Conservation (phyloP, 305 asterid species). For the Ajuga reptans region DNA sequence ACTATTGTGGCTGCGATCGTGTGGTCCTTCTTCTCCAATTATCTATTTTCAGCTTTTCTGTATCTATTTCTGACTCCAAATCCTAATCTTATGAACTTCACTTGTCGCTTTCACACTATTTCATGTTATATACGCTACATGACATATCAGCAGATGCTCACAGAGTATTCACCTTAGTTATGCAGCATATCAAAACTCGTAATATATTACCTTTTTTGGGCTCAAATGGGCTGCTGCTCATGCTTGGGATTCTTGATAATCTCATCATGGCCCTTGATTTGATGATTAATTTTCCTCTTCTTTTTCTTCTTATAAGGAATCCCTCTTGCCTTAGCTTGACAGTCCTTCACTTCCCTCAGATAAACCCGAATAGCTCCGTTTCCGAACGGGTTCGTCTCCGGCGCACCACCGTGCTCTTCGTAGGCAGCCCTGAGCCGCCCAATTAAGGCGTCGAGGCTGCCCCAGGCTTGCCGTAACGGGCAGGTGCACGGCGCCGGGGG, state of each 20-base stretch:
- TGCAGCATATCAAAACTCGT: no score
- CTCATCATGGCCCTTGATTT: slow-evolving; percentile 22
- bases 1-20: slow-evolving; percentile 27
- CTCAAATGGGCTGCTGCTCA: slow-evolving; percentile 23
- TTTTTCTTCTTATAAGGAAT: slow-evolving; percentile 79
- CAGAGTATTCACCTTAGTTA: no score
- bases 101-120: slow-evolving; percentile 19
- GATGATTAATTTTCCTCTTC: slow-evolving; percentile 41
- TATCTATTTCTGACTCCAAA: not conserved
- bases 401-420: slow-evolving; percentile 78
- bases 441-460: slow-evolving; percentile 77
- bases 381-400: slow-evolving; percentile 64
- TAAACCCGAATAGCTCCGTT: slow-evolving; percentile 65
- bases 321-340: slow-evolving; percentile 81
- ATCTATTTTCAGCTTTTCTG: not conserved
- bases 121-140: not conserved
- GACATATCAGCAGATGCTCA: no score
- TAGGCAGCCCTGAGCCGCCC: slow-evolving; percentile 84
- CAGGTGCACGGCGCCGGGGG: slow-evolving; percentile 89
- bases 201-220: not conserved
- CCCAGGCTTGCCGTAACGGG: slow-evolving; percentile 88
- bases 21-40: slow-evolving; percentile 37
- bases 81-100: not conserved
- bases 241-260: slow-evolving; percentile 32
- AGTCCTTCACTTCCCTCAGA: slow-evolving; percentile 70